Evolutionary conservation across 768 basidiomycete genomes (phyloP).

Genomic region (Paxillus ammoniavirescens): DNA sequence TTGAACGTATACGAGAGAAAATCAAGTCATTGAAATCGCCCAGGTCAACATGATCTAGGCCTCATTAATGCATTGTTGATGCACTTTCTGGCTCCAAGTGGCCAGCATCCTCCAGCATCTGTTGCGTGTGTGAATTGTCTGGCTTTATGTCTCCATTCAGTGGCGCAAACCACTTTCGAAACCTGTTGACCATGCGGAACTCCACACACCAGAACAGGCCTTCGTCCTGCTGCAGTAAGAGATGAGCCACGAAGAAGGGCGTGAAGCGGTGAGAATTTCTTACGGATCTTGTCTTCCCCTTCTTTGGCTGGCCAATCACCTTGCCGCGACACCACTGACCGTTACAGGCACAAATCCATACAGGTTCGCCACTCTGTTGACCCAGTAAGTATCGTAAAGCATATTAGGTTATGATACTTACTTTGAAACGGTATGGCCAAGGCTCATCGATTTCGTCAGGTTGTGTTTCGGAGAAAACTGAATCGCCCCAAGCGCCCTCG

Average conservation of each 20-base stretch:
- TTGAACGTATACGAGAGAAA: not conserved
- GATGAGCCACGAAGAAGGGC: not conserved
- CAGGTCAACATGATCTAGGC: not conserved
- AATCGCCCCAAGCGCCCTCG: constrained; percentile 19
- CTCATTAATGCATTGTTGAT: not conserved
- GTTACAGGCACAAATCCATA: constrained; percentile 51
- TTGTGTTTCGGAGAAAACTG: constrained; percentile 21
- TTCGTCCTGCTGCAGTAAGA: constrained; percentile 41
- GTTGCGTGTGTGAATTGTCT: constrained; percentile 44
- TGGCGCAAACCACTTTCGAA: constrained; percentile 62
- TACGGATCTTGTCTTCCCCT: constrained; percentile 48
- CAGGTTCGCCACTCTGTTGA: constrained; percentile 42
- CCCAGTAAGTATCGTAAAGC: not conserved
- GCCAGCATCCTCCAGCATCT: constrained; percentile 47
- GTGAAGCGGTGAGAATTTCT: constrained; percentile 7
- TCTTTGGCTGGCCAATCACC: constrained; percentile 43
- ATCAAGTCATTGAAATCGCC: not conserved
- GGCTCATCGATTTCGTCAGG: constrained; percentile 49
- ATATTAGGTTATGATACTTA: constrained; percentile 2
- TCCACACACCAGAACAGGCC: constrained; percentile 56
- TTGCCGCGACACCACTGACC: constrained; percentile 54
- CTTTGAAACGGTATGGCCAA: constrained; percentile 51
- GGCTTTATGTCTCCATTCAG: constrained; percentile 69
- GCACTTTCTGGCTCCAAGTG: constrained; percentile 34
- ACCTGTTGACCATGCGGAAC: constrained; percentile 37